Conservation (phyloP, 768 basidiomycete genomes). For the Trametes elegans region DNA sequence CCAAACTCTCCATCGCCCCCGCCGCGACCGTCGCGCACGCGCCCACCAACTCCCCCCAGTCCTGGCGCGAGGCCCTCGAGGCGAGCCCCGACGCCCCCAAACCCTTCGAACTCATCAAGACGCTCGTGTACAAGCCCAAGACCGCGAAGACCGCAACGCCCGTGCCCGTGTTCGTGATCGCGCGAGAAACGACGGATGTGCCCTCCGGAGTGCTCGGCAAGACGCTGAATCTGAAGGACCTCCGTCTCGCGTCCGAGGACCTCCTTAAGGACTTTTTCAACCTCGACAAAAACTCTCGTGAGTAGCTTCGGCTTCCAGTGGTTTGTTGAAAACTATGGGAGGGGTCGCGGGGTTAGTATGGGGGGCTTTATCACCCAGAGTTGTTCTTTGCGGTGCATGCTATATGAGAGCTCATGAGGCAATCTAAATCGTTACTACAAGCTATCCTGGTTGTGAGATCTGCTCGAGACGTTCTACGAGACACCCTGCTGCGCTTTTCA, state of each 20-base stretch:
- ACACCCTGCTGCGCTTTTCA: too few relatives aligned
- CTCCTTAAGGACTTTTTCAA: constrained; percentile 82
- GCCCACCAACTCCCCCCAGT: constrained; percentile 62
- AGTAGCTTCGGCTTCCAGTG: constrained; percentile 33
- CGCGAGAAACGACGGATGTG: constrained; percentile 81
- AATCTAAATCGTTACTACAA: too few relatives aligned
- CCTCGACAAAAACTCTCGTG: constrained; percentile 83
- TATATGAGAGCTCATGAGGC: too few relatives aligned
- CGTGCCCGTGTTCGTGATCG: constrained; percentile 84
- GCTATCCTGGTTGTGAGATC: too few relatives aligned
- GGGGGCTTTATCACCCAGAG: too few relatives aligned
- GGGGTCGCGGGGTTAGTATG: too few relatives aligned
- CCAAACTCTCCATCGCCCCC: constrained; percentile 55
- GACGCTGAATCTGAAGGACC: constrained; percentile 80
- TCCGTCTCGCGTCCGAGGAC: constrained; percentile 83
- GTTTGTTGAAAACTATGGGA: too few relatives aligned
- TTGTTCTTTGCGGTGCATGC: too few relatives aligned
- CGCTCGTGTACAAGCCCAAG: constrained; percentile 94
- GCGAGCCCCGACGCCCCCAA: constrained; percentile 48
- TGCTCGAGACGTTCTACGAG: too few relatives aligned
- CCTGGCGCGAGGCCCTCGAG: constrained; percentile 75
- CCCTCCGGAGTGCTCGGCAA: constrained; percentile 75
- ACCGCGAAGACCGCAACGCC: constrained; percentile 87
- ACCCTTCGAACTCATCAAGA: constrained; percentile 76
- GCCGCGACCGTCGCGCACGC: constrained; percentile 53